phyloP scores from a whole-genome alignment of 352 stramenopile genomes.

The Phytophthora megakarya region DNA sequence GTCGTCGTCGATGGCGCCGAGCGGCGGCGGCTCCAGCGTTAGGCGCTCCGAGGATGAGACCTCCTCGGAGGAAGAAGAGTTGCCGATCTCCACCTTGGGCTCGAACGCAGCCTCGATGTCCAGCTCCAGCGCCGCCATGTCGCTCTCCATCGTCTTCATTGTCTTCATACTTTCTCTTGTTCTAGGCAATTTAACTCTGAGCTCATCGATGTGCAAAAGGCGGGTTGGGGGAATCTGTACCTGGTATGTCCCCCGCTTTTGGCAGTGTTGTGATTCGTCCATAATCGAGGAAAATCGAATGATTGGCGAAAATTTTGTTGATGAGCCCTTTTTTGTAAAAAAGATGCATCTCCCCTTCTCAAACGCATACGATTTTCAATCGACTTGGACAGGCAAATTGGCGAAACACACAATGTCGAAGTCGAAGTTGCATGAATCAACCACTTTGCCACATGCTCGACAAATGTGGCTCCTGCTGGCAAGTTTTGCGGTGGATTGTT shows the following conservation, averaged over 20 bases:
- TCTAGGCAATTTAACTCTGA: constrained; percentile 16
- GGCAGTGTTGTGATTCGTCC: neutral
- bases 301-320: constrained; percentile 4
- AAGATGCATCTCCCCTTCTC: constrained; percentile 16
- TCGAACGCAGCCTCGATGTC: constrained; percentile 31
- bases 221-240: constrained; percentile 4
- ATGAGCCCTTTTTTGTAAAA: constrained; percentile 7
- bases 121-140: constrained; percentile 37
- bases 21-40: constrained; percentile 21
- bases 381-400: constrained; percentile 4
- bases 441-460: neutral
- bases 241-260: constrained; percentile 3
- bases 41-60: constrained; percentile 30
- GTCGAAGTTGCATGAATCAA: constrained; percentile 1
- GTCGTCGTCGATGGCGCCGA: constrained; percentile 37
- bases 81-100: constrained; percentile 30
- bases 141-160: constrained; percentile 39
- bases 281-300: neutral
- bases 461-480: neutral
- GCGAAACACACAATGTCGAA: constrained; percentile 23
- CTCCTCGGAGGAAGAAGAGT: constrained; percentile 31
- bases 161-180: neutral
- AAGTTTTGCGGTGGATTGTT: no score
- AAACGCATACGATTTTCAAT: constrained; percentile 9
- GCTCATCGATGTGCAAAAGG: neutral